Evolutionary conservation across 139 green algal species (phyloP).

Genomic region (Chlorella vulgaris): DNA sequence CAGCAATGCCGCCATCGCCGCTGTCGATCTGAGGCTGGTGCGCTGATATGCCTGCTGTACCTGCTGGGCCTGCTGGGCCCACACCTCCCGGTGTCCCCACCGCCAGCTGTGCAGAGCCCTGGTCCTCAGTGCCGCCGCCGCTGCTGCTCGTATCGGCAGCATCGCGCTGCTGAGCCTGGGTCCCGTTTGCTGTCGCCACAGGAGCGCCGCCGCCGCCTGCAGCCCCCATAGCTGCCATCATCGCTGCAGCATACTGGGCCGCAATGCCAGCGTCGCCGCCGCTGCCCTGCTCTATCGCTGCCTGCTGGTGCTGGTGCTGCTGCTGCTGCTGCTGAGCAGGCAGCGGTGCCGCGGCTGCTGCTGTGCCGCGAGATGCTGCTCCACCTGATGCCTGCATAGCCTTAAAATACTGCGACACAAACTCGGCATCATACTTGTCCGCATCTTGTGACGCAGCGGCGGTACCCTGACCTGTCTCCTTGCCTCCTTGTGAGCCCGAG

Average conservation of each 20-base stretch:
- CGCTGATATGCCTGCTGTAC: not conserved
- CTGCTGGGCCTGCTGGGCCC: too few relatives aligned
- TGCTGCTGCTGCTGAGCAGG: not conserved
- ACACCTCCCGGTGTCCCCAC: too few relatives aligned
- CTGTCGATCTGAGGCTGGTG: too few relatives aligned
- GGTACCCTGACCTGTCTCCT: too few relatives aligned
- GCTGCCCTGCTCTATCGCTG: not conserved
- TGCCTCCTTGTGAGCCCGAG: too few relatives aligned
- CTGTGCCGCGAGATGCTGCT: not conserved
- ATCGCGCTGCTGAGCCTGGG: too few relatives aligned
- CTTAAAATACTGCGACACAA: not conserved
- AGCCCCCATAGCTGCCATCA: not conserved
- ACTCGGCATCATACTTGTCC: not conserved
- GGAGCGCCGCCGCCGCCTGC: not conserved
- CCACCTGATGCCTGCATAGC: too few relatives aligned
- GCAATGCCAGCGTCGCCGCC: slow-evolving; percentile 6
- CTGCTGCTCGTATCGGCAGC: too few relatives aligned
- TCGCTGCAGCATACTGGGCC: not conserved
- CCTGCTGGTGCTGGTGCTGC: not conserved
- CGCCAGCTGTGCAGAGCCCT: too few relatives aligned
- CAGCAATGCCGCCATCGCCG: not conserved
- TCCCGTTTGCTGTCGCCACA: too few relatives aligned
- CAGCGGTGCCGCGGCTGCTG: not conserved
- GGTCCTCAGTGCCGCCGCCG: too few relatives aligned
- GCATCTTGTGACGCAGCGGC: too few relatives aligned